phyloP scores from a whole-genome alignment of 148 eudicot genomes.

The Vaccinium darrowii region DNA sequence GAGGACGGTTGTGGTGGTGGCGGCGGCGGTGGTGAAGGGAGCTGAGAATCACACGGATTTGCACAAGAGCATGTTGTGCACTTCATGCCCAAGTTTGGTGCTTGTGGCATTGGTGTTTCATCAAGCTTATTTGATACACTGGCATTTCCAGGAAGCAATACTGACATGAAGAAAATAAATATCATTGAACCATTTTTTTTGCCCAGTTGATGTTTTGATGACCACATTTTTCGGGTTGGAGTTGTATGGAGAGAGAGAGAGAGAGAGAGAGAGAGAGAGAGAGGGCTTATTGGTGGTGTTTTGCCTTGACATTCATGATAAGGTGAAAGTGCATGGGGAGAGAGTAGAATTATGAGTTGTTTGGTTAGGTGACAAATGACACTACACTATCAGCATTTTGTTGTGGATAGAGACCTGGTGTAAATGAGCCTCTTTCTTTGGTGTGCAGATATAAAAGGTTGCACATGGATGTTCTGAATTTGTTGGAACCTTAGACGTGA shows the following conservation, averaged over 20 bases:
- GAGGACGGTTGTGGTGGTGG: constrained; percentile 7
- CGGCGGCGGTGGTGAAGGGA: constrained; percentile 36
- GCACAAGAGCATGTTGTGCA: constrained; percentile 55
- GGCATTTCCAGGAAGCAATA: not conserved
- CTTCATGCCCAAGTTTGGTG: constrained; percentile 40
- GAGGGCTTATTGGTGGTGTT: not conserved
- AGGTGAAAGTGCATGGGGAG: too few relatives aligned
- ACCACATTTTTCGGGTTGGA: constrained; percentile 9
- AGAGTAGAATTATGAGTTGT: too few relatives aligned
- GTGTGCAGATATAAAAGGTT: too few relatives aligned
- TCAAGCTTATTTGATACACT: not conserved
- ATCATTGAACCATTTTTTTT: not conserved
- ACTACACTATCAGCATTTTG: too few relatives aligned
- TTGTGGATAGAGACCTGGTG: too few relatives aligned
- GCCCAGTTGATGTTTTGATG: not conserved
- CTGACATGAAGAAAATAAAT: constrained; percentile 5
- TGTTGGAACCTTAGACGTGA: too few relatives aligned
- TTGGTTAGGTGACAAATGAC: too few relatives aligned
- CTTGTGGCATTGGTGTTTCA: constrained; percentile 5
- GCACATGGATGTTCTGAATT: too few relatives aligned
- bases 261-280: constrained; percentile 3
- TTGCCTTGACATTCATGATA: too few relatives aligned
- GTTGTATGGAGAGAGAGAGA: not conserved
- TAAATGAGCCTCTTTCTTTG: too few relatives aligned
- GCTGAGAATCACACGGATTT: constrained; percentile 29